Evolutionary conservation across 2,329 filamentous ascomycete species (phyloP).

Genomic region (Sordariomycetes sp.): DNA sequence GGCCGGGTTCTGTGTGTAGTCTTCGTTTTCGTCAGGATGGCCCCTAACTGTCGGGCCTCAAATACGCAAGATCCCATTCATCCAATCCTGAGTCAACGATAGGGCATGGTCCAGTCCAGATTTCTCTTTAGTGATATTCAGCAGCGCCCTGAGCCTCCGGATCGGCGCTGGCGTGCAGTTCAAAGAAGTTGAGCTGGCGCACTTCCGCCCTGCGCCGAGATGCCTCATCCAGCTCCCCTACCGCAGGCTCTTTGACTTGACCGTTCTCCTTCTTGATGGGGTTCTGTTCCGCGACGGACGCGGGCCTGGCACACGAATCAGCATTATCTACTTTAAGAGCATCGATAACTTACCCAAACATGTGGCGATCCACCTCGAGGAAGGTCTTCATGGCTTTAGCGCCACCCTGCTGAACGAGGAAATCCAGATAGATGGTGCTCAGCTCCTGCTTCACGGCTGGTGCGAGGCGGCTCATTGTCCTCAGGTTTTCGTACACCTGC

Average conservation of each 20-base stretch:
- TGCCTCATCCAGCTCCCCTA: conserved; percentile 39
- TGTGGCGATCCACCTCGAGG: conserved; percentile 70
- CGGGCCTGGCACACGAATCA: conserved; percentile 24
- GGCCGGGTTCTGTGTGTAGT: no score
- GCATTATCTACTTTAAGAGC: conserved; percentile 7
- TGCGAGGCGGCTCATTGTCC: conserved; percentile 62
- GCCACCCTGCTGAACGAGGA: conserved; percentile 72
- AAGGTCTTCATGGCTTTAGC: conserved; percentile 83
- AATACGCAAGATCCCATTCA: no score
- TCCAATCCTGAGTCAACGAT: no score
- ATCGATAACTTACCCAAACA: conserved; percentile 64
- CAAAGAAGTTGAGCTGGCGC: conserved; percentile 41
- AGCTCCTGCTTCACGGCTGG: conserved; percentile 63
- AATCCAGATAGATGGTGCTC: conserved; percentile 69
- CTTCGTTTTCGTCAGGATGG: no score
- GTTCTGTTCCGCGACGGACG: conserved; percentile 34
- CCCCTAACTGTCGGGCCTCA: no score
- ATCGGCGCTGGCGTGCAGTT: conserved; percentile 38
- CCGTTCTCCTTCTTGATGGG: conserved; percentile 22
- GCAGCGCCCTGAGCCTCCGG: conserved; percentile 38
- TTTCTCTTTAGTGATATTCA: conserved; percentile 40
- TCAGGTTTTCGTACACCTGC: conserved; percentile 67
- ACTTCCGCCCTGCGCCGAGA: conserved; percentile 42
- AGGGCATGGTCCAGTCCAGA: no score
- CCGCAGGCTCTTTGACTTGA: conserved; percentile 35